These are phyloP conservation scores for Fonsecaea pugnacius DNA, from an alignment of 2,329 filamentous ascomycete species.

Conservation along the genomic window DNA sequence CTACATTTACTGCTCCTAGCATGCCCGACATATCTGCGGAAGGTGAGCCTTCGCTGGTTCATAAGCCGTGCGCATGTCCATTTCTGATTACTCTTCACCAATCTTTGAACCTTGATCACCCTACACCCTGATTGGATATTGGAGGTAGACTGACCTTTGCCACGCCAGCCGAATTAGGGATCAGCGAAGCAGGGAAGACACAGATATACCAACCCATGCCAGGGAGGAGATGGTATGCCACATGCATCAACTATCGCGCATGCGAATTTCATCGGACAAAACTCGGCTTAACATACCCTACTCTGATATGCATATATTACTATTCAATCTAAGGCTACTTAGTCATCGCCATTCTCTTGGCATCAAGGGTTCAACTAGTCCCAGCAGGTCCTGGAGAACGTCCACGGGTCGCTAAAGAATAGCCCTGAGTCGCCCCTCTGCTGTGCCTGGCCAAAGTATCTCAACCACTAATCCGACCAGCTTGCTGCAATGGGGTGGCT, in stretches of 20 bases:
- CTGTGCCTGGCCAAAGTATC: neutral
- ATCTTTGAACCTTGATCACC: neutral
- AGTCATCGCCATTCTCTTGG: neutral
- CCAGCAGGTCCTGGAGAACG: neutral
- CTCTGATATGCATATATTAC: neutral
- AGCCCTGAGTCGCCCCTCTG: neutral
- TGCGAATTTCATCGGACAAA: constrained; percentile 1
- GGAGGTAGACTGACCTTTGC: neutral
- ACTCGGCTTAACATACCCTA: neutral
- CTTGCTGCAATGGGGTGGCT: neutral
- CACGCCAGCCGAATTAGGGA: neutral
- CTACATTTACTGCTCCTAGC: neutral
- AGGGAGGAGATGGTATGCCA: neutral
- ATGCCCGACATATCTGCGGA: neutral
- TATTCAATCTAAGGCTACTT: constrained; percentile 5
- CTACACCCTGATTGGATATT: neutral
- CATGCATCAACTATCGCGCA: neutral
- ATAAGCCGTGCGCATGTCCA: neutral
- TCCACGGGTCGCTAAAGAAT: neutral
- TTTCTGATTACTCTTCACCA: constrained; percentile 17
- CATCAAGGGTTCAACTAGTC: neutral
- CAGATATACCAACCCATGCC: neutral
- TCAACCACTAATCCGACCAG: neutral
- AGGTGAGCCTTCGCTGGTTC: neutral
- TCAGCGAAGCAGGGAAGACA: neutral